Evolutionary conservation across 495 filamentous ascomycete species (phyloP).

Genomic region (Clohesyomyces aquaticus): DNA sequence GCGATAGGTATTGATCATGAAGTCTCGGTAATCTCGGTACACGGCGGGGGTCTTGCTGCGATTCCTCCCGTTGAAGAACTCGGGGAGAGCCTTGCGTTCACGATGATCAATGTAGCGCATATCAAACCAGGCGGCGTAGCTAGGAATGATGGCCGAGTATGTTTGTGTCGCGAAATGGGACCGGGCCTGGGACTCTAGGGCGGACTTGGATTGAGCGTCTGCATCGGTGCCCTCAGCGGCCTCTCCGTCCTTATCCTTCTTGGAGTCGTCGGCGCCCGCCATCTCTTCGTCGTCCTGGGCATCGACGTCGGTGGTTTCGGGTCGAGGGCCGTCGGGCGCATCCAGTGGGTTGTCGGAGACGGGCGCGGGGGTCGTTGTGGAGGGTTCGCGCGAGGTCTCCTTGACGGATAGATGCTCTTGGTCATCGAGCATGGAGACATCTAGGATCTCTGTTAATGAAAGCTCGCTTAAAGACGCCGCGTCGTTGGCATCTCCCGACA

Average conservation of each 20-base stretch:
- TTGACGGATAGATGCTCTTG: constrained; percentile 24
- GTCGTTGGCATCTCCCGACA: background rate
- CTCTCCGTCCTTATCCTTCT: constrained; percentile 56
- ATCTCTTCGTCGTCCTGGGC: constrained; percentile 80
- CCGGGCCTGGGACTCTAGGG: constrained; percentile 79
- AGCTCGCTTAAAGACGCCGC: background rate
- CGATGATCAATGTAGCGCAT: constrained; percentile 88
- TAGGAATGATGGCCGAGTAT: constrained; percentile 91
- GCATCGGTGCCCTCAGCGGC: constrained; percentile 34
- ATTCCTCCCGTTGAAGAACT: constrained; percentile 98
- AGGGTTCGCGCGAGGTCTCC: constrained; percentile 54
- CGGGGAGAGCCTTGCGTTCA: constrained; percentile 88
- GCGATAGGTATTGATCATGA: constrained; percentile 99
- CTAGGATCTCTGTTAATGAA: constrained; percentile 13
- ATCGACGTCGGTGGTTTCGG: constrained; percentile 65
- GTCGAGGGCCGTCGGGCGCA: constrained; percentile 75
- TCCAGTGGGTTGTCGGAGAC: constrained; percentile 83
- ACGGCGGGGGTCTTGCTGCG: constrained; percentile 97
- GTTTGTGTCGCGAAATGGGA: constrained; percentile 90
- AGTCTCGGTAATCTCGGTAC: constrained; percentile 98
- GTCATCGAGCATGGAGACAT: constrained; percentile 56
- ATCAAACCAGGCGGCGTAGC: constrained; percentile 97
- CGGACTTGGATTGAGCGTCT: constrained; percentile 61
- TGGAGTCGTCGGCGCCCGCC: constrained; percentile 68
- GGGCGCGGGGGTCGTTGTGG: constrained; percentile 55